Conservation (phyloP, 352 stramenopile species). For the Phytophthora pistaciae region DNA sequence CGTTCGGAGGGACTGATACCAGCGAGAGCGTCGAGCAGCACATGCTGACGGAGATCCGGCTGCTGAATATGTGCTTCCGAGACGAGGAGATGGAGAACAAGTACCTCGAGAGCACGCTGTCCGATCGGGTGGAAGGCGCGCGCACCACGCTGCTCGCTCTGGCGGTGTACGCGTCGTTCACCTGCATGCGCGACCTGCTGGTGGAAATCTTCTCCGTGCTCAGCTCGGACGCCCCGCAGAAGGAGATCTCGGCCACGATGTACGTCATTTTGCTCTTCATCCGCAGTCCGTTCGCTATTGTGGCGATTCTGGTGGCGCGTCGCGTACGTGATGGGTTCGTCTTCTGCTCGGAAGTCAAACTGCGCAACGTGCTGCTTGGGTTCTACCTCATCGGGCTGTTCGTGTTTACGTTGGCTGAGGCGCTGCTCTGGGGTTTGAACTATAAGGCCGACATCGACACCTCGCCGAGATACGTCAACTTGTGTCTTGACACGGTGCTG, state of each 20-base stretch:
- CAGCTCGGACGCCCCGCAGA: conserved; percentile 24
- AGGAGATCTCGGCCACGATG: conserved; percentile 29
- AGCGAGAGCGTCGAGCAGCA: conserved; percentile 59
- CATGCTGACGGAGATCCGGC: conserved; percentile 75
- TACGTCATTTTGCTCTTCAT: conserved; percentile 55
- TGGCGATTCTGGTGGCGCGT: conserved; percentile 50
- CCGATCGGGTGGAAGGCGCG: conserved; percentile 69
- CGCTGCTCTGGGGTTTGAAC: conserved; percentile 67
- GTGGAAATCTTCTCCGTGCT: conserved; percentile 55
- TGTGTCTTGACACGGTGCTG: conserved; percentile 83
- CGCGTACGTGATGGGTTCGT: conserved; percentile 57
- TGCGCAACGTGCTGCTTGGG: conserved; percentile 69
- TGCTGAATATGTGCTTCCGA: conserved; percentile 70
- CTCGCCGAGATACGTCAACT: conserved; percentile 74
- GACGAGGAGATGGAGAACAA: conserved; percentile 79
- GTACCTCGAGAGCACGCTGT: conserved; percentile 73
- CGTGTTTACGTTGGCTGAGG: conserved; percentile 58
- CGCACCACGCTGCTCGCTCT: conserved; percentile 67
- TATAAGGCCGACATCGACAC: conserved; percentile 67
- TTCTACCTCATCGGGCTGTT: conserved; percentile 70
- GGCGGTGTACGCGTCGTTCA: conserved; percentile 70
- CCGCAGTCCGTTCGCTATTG: conserved; percentile 30
- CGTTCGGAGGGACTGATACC: conserved; percentile 44
- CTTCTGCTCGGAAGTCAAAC: conserved; percentile 64
- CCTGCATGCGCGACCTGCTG: conserved; percentile 67